A percentile compares a stretch with the other conserved stretches of the same genome.
These are phyloP conservation scores for Parafenestella ontariensis DNA, from an alignment of 2,329 filamentous ascomycete genomes.

Conservation along the genomic window DNA sequence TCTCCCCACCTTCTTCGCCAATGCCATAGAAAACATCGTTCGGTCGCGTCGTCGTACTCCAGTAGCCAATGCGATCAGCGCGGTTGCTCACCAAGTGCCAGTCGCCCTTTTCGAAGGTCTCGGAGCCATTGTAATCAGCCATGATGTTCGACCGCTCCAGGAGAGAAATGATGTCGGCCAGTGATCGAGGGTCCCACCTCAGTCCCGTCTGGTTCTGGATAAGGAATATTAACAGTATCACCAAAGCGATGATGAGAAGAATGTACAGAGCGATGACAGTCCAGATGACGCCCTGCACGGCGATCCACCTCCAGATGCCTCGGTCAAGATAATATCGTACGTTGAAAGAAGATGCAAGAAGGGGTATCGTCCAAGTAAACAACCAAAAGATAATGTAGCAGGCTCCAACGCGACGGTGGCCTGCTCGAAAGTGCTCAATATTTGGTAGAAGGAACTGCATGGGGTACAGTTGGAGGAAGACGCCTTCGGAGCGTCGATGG, in stretches of 20 bases:
- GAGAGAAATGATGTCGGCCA: slow-evolving; percentile 81
- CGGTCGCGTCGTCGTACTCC: slow-evolving; percentile 71
- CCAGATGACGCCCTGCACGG: slow-evolving; percentile 81
- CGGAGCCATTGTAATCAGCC: slow-evolving; percentile 72
- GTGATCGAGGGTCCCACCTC: slow-evolving; percentile 81
- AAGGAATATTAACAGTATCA: slow-evolving; percentile 71
- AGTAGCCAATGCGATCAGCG: slow-evolving; percentile 82
- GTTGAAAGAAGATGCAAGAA: slow-evolving; percentile 79
- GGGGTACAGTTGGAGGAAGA: slow-evolving; percentile 68
- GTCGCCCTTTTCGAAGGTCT: slow-evolving; percentile 63
- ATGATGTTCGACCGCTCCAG: slow-evolving; percentile 82
- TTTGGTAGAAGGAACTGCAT: slow-evolving; percentile 73
- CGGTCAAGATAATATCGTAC: slow-evolving; percentile 66
- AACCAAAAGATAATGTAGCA: slow-evolving; percentile 78
- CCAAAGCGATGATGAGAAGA: slow-evolving; percentile 65
- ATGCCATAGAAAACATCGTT: slow-evolving; percentile 79
- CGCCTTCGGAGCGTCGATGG: slow-evolving; percentile 64
- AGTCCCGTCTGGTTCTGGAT: slow-evolving; percentile 72
- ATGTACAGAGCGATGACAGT: slow-evolving; percentile 76
- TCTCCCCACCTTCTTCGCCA: slow-evolving; percentile 67
- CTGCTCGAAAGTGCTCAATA: slow-evolving; percentile 71
- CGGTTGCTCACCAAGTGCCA: slow-evolving; percentile 64
- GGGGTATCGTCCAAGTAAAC: slow-evolving; percentile 78
- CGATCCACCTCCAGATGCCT: slow-evolving; percentile 77
- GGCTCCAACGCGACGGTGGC: slow-evolving; percentile 70